Conservation (phyloP, 176 grass and related monocot species). For the Cenchrus fungigraminus region DNA sequence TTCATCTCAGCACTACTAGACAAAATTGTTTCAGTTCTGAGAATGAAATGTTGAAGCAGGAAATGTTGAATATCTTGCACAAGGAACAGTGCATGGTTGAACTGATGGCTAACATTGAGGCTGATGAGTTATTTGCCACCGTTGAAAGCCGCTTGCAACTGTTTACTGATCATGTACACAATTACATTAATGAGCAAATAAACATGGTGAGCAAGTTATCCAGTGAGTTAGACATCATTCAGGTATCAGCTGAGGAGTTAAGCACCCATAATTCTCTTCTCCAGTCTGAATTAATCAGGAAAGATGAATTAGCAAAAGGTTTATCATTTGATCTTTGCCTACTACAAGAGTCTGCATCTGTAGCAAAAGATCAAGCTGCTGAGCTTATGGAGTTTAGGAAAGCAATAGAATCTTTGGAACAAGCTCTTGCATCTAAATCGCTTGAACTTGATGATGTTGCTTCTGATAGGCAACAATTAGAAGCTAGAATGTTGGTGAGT, state of each 20-base stretch:
- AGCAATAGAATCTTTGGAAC: constrained; percentile 57
- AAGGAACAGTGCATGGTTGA: constrained; percentile 43
- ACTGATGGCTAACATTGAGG: constrained; percentile 40
- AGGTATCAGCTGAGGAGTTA: constrained; percentile 58
- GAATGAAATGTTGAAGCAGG: constrained; percentile 61
- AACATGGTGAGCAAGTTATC: constrained; percentile 58
- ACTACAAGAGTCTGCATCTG: constrained; percentile 82
- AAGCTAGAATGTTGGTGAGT: constrained; percentile 55
- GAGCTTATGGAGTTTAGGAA: constrained; percentile 58
- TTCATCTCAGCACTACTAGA: constrained; percentile 40
- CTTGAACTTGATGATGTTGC: constrained; percentile 53
- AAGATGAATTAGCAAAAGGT: constrained; percentile 80
- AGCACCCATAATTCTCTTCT: constrained; percentile 58
- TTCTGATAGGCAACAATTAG: constrained; percentile 49
- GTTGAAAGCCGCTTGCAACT: constrained; percentile 55
- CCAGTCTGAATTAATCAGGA: constrained; percentile 73
- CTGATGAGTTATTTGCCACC: constrained; percentile 47
- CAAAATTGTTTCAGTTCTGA: constrained; percentile 54
- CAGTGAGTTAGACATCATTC: constrained; percentile 56
- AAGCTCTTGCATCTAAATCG: constrained; percentile 54
- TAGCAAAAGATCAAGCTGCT: constrained; percentile 75
- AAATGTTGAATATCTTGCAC: constrained; percentile 51
- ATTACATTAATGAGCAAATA: constrained; percentile 56
- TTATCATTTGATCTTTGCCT: constrained; percentile 92
- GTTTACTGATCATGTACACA: constrained; percentile 52